Evolutionary conservation across 2,329 filamentous ascomycete genomes (phyloP), one percentile per base, ranked within the genome.

Genomic region (Fusarium ramigenum): DNA sequence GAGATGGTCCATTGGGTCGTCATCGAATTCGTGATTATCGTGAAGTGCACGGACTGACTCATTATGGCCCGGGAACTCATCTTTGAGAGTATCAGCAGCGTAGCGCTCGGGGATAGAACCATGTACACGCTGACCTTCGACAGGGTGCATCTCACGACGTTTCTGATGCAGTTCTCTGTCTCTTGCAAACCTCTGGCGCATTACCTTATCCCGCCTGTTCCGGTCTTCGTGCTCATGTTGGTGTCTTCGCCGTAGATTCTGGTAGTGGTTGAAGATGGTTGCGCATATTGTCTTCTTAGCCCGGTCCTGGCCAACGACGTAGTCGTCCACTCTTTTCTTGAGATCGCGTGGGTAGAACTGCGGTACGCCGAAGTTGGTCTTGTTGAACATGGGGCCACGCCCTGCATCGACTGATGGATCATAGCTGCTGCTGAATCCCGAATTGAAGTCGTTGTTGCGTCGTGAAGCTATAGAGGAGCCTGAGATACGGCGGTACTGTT

Each of bases 211-310:
- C 47, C 85, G 83, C 40, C 83, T 75, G 50, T 86, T 86, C 58
- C 85, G 84, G 60, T 91, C 88, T 66, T 88, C 85, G 32, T 93
- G 90, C 77, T 97, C 95, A 61, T 95, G 91, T 74, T 96, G 90
- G 66, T 92, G 90, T 54, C 94, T 87, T 78, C 94, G 89, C 30
- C 95, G 91, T 67, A 97, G 89, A 52, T 93, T 90, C 82, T 98
- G 94, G 80, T 98, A 98, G 81, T 99, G 96, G 79, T 98, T 98
- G 85, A 97, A 98, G 34, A 99, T 93, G 11, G 96, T 95, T 7
- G 96, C 92, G 73, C 94, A 96, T 72, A 98, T 91, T 19, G 95
- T 93, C 82, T 97, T 97, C 87, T 99, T 96, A 21, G 96, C 95
- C 67, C 94, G 91, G 75, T 98, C 94, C 82, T 99, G 96, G 44